Percentiles rank a stretch among this genome's conserved stretches.
These are phyloP conservation scores for Phytophthora boehmeriae DNA, from an alignment of 352 stramenopile species.

Conservation along the genomic window DNA sequence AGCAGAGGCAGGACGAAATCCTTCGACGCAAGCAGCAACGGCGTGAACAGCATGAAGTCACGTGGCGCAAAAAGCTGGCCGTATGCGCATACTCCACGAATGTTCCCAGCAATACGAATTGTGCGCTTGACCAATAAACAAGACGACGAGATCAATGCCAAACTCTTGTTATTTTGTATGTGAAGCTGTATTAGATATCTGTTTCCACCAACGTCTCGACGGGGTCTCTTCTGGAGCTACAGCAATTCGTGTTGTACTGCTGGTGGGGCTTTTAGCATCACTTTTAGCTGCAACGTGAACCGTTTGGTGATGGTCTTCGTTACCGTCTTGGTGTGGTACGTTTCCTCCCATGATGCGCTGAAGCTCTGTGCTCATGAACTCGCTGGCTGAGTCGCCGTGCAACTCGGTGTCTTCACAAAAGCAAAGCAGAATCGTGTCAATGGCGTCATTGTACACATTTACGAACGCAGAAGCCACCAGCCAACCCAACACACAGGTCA, in stretches of 20 bases:
- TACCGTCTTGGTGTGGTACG: not conserved
- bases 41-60: constrained; percentile 43
- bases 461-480: constrained; percentile 93
- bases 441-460: constrained; percentile 94
- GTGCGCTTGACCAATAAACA: not conserved
- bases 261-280: constrained; percentile 5
- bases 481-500: constrained; percentile 84
- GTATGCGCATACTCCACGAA: constrained; percentile 75
- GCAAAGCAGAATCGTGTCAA: constrained; percentile 96
- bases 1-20: constrained; percentile 33
- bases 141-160: not conserved
- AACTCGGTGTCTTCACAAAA: constrained; percentile 94
- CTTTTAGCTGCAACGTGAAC: constrained; percentile 42
- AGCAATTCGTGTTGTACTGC: constrained; percentile 3
- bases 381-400: constrained; percentile 62
- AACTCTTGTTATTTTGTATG: not conserved
- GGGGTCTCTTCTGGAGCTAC: constrained; percentile 7
- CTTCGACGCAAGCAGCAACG: constrained; percentile 31
- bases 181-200: constrained; percentile 35
- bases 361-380: constrained; percentile 85
- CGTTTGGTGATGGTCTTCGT: constrained; percentile 34
- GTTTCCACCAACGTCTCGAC: constrained; percentile 38
- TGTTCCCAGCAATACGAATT: constrained; percentile 4
- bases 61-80: constrained; percentile 69
- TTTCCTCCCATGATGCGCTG: constrained; percentile 59